Percentiles rank a stretch among this genome's conserved stretches.
Conservation (phyloP, 441 rosid species). For the Rhodomyrtus psidioides region DNA sequence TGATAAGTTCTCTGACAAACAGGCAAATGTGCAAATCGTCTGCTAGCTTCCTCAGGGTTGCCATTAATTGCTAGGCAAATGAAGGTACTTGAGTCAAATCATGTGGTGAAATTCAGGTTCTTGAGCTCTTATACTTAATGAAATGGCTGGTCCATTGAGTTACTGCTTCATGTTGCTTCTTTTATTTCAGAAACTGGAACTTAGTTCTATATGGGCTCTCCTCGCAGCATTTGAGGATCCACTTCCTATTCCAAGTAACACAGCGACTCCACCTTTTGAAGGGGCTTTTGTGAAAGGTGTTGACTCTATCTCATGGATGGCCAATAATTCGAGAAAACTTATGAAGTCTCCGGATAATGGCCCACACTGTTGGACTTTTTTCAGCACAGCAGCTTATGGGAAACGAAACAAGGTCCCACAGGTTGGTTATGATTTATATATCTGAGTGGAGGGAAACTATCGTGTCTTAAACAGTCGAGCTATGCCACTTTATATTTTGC, state of each 20-base stretch:
- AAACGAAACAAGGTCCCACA: conserved; percentile 91
- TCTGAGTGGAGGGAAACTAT: background rate
- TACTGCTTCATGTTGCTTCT: background rate
- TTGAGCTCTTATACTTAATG: background rate
- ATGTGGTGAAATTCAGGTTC: background rate
- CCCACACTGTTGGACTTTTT: conserved; percentile 82
- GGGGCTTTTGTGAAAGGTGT: conserved; percentile 90
- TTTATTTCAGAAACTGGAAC: conserved; percentile 48
- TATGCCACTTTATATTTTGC: background rate
- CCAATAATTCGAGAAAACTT: conserved; percentile 74
- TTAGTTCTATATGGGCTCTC: conserved; percentile 94
- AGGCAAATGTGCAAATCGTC: conserved; percentile 97
- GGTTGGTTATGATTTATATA: conserved; percentile 23
- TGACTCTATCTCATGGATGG: conserved; percentile 90
- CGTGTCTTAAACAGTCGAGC: background rate
- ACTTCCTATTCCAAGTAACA: conserved; percentile 36
- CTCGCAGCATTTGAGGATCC: conserved; percentile 90
- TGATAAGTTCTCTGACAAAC: conserved; percentile 10
- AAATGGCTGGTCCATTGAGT: background rate
- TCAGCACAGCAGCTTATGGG: conserved; percentile 77
- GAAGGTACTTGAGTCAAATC: conserved; percentile 43
- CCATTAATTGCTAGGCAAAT: conserved; percentile 83
- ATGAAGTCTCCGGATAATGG: conserved; percentile 17
- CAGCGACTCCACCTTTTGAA: conserved; percentile 35
- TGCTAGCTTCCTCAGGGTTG: conserved; percentile 86